Base-by-base conservation (phyloP, 2,329 filamentous ascomycete species). In the Verruconis gallopava region DNA sequence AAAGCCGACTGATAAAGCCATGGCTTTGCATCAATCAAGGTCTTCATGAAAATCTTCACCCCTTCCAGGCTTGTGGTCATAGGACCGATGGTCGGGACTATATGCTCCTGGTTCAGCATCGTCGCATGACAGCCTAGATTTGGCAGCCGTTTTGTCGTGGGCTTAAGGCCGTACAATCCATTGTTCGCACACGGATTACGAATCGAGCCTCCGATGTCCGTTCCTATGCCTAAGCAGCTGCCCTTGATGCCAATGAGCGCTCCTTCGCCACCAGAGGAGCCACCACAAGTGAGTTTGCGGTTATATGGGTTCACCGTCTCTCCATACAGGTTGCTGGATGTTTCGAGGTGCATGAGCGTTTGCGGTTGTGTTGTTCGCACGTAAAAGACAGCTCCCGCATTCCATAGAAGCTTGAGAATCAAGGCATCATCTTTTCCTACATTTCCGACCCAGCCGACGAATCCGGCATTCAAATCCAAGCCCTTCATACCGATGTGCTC, bases 1-100 rank as follows among this genome's bases (percentile, higher is more conserved):
- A 75, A 68, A n/a, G 68, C 68, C 0, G 75, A 67, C 44, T 79
- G 75, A 2, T 52, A 53, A 0, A 68, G 58, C 76, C 75, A 79
- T 0, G 77, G 76, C 46, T 68, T 51, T 2, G 63, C 52, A 42
- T 60, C 62, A 3, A 79, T 58, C 5, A 79, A 58, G 0, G 64
- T 57, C 43, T 64, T 65, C 53, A 69, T 67, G 55, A 75, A 79
- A 3, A 72, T 45, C 30, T 66, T 63, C 1, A 80, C 41, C 2
- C 70, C 73, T 38, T 64, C 63, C 5, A 75, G 53, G 39, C 63
- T 68, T 1, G 69, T 72, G 3, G 66, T 70, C 17, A 79, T 48
- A 0, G 73, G 73, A 0, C 75, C 74, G 5, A 73, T 59, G 0
- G 70, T 64, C 0, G 62, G 56, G 12, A 71, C 51, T 21, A 77